Evolutionary conservation across 495 filamentous ascomycete species (phyloP).

Genomic region (Copromyces sp.): DNA sequence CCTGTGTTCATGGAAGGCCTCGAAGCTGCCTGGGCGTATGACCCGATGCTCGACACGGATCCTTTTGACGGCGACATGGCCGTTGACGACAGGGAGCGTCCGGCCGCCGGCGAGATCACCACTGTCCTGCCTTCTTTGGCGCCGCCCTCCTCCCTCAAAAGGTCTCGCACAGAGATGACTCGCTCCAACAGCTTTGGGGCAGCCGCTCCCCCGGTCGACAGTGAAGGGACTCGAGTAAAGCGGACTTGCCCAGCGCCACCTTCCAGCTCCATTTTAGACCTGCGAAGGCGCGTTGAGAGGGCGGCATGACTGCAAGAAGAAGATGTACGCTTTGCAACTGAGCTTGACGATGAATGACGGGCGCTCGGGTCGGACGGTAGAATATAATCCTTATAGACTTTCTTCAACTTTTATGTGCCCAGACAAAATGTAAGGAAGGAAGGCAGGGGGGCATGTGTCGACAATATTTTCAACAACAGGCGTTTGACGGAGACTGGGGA

Average conservation of each 20-base stretch:
- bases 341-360: neutral
- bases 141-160: slow-evolving; percentile 28
- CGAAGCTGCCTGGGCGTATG: slow-evolving; percentile 41
- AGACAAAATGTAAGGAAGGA: neutral
- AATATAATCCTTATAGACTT: slow-evolving; percentile 12
- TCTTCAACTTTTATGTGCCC: neutral
- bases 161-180: slow-evolving; percentile 38
- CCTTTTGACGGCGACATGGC: slow-evolving; percentile 25
- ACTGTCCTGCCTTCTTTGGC: slow-evolving; percentile 25
- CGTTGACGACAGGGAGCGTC: slow-evolving; percentile 26
- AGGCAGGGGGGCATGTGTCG: slow-evolving; percentile 1
- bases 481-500: slow-evolving; percentile 16
- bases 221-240: slow-evolving; percentile 6
- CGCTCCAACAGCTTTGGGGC: slow-evolving; percentile 35
- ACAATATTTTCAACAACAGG: slow-evolving; percentile 11
- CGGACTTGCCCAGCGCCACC: slow-evolving; percentile 6
- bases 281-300: slow-evolving; percentile 16
- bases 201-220: slow-evolving; percentile 3
- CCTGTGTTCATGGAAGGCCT: slow-evolving; percentile 38
- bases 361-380: neutral
- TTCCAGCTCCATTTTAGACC: slow-evolving; percentile 11
- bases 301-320: slow-evolving; percentile 8
- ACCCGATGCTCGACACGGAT: slow-evolving; percentile 36
- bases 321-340: neutral
- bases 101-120: slow-evolving; percentile 41